Evolutionary conservation across 2,329 filamentous ascomycete genomes (phyloP).

Genomic region (Verticillium nonalfalfae): DNA sequence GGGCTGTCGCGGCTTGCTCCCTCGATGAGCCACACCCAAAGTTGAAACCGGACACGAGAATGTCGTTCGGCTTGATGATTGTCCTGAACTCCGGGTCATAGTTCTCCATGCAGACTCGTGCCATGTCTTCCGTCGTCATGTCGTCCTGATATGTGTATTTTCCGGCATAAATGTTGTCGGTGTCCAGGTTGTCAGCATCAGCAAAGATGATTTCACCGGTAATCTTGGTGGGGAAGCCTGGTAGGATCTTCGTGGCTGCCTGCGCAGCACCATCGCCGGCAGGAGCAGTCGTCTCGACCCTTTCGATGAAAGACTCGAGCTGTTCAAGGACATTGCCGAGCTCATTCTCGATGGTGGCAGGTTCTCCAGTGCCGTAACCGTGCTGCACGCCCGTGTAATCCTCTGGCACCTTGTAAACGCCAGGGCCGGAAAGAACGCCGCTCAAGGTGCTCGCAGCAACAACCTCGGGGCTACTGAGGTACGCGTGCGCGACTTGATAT

Average conservation of each 20-base stretch:
- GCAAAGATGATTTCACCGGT: constrained; percentile 83
- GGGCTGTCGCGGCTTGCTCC: constrained; percentile 84
- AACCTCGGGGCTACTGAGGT: constrained; percentile 83
- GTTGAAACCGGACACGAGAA: constrained; percentile 81
- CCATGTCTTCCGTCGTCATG: constrained; percentile 72
- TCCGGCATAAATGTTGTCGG: constrained; percentile 76
- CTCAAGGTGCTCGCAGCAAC: constrained; percentile 81
- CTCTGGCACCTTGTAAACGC: constrained; percentile 68
- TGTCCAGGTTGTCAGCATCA: constrained; percentile 78
- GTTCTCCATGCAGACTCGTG: constrained; percentile 87
- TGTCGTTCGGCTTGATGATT: constrained; percentile 63
- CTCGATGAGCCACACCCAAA: constrained; percentile 79
- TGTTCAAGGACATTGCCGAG: constrained; percentile 66
- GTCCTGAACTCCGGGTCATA: constrained; percentile 69
- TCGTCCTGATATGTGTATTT: constrained; percentile 92
- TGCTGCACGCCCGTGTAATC: constrained; percentile 60
- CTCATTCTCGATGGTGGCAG: constrained; percentile 61
- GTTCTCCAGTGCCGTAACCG: constrained; percentile 65
- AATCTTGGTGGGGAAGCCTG: constrained; percentile 80
- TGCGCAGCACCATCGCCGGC: constrained; percentile 22
- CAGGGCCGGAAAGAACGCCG: constrained; percentile 69
- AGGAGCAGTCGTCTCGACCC: constrained; percentile 16
- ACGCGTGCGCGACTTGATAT: constrained; percentile 67
- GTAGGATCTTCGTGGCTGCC: constrained; percentile 62
- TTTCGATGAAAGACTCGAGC: constrained; percentile 54